Evolutionary conservation across 176 grass and related monocot species (phyloP).

Genomic region (Cocos nucifera): DNA sequence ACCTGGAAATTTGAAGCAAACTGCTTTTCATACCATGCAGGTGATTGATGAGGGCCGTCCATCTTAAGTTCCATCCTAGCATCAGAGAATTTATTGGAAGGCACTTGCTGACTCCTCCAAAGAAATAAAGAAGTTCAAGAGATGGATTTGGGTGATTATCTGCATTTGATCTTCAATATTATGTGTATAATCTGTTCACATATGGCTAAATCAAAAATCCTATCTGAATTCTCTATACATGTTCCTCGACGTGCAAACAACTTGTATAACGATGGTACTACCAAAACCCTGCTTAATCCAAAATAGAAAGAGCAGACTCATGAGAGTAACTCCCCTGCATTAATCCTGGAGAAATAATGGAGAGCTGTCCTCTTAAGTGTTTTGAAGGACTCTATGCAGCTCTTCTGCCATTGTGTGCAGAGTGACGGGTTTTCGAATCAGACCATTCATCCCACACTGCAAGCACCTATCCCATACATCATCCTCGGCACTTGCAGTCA

Average conservation of each 20-base stretch:
- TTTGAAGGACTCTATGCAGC: constrained; percentile 84
- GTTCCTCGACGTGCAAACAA: background rate
- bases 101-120: too few species aligned
- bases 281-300: constrained; percentile 14
- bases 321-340: background rate
- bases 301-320: background rate
- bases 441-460: constrained; percentile 17
- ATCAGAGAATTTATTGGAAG: too few species aligned
- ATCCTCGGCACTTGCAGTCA: constrained; percentile 11
- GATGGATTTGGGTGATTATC: too few species aligned
- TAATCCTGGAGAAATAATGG: too few species aligned
- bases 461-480: constrained; percentile 20
- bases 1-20: too few species aligned
- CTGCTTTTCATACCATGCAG: too few species aligned
- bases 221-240: constrained; percentile 16
- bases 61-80: too few species aligned
- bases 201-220: background rate
- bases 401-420: constrained; percentile 61
- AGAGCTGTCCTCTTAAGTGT: constrained; percentile 29
- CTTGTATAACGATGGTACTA: constrained; percentile 2
- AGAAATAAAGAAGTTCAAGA: too few species aligned
- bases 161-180: too few species aligned
- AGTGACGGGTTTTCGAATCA: constrained; percentile 28
- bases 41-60: too few species aligned
- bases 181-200: too few species aligned